A percentile compares a stretch with the other conserved stretches of the same genome.
phyloP scores from a whole-genome alignment of 352 stramenopile species.

The Phytopythium oedochilum region DNA sequence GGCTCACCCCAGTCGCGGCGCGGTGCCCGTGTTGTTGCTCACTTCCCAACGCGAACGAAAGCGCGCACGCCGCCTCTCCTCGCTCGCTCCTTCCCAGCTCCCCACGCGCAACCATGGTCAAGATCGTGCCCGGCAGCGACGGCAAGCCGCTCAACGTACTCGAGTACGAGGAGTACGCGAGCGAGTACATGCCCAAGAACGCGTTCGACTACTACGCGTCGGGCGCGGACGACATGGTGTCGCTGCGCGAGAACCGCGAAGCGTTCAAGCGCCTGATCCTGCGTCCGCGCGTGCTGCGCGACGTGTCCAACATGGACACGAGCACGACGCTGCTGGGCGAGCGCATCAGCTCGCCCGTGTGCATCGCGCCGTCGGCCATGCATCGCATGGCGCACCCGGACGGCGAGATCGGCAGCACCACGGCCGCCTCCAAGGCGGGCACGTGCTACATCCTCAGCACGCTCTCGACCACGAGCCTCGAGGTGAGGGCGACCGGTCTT shows the following conservation, averaged over 20 bases:
- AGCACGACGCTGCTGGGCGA: conserved; percentile 90
- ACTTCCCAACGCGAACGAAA: not conserved
- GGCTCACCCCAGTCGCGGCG: not conserved
- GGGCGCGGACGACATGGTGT: conserved; percentile 91
- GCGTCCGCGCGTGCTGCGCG: conserved; percentile 91
- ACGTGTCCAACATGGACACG: conserved; percentile 91
- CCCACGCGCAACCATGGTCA: conserved; percentile 22
- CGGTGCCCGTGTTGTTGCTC: too few relatives aligned
- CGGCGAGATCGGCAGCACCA: conserved; percentile 86
- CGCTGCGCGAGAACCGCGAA: conserved; percentile 70
- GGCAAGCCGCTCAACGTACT: conserved; percentile 81
- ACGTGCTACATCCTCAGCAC: conserved; percentile 92
- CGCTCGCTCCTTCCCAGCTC: not conserved
- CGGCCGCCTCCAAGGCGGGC: conserved; percentile 77
- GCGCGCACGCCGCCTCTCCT: not conserved
- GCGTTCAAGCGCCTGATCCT: conserved; percentile 93
- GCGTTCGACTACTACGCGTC: conserved; percentile 91
- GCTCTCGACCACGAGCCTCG: conserved; percentile 89
- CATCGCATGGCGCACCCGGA: conserved; percentile 95
- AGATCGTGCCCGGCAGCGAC: conserved; percentile 74
- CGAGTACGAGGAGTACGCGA: conserved; percentile 88
- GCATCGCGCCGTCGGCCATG: conserved; percentile 88
- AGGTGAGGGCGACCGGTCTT: too few relatives aligned
- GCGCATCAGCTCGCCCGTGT: conserved; percentile 90
- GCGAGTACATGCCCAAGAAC: conserved; percentile 89